A percentile compares a stretch with the other conserved stretches of the same genome.
Evolutionary conservation across 2,329 filamentous ascomycete species (phyloP).

Genomic region (Talaromyces albobiverticillius): DNA sequence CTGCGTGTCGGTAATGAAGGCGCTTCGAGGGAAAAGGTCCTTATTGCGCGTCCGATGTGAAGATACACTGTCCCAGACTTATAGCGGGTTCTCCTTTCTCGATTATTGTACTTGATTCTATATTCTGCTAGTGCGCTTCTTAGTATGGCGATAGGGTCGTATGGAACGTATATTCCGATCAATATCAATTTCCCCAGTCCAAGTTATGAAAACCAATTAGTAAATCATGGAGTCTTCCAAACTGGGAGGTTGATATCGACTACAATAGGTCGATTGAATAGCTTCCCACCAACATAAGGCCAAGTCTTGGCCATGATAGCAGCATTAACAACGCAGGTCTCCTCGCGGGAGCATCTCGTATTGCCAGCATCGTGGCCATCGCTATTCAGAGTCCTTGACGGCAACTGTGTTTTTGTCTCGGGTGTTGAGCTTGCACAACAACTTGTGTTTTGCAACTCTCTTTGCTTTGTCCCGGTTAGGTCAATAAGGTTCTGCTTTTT

Average conservation of each 20-base stretch:
- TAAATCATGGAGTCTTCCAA: slow-evolving; percentile 33
- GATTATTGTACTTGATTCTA: too few species aligned
- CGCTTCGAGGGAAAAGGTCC: too few species aligned
- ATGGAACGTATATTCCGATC: too few species aligned
- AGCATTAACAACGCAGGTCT: slow-evolving; percentile 79
- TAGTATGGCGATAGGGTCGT: too few species aligned
- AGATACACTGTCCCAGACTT: too few species aligned
- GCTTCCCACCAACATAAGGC: slow-evolving; percentile 60
- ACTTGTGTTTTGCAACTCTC: slow-evolving; percentile 31
- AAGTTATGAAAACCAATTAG: not conserved
- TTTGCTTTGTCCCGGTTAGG: slow-evolving; percentile 43
- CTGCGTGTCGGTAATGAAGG: too few species aligned
- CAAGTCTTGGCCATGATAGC: slow-evolving; percentile 68
- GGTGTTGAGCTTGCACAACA: not conserved
- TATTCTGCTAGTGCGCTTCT: too few species aligned
- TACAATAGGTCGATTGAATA: slow-evolving; percentile 76
- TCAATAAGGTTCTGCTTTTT: slow-evolving; percentile 56
- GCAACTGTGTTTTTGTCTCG: not conserved
- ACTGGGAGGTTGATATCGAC: slow-evolving; percentile 73
- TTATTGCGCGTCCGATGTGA: too few species aligned
- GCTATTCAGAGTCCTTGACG: not conserved
- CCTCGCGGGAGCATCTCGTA: slow-evolving; percentile 28
- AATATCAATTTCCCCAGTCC: too few species aligned
- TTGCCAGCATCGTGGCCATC: slow-evolving; percentile 16
- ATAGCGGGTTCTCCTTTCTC: too few species aligned